Evolutionary conservation across 352 stramenopile species (phyloP), one percentile per base, ranked within the genome.

Genomic region (Phytophthora kernoviae): DNA sequence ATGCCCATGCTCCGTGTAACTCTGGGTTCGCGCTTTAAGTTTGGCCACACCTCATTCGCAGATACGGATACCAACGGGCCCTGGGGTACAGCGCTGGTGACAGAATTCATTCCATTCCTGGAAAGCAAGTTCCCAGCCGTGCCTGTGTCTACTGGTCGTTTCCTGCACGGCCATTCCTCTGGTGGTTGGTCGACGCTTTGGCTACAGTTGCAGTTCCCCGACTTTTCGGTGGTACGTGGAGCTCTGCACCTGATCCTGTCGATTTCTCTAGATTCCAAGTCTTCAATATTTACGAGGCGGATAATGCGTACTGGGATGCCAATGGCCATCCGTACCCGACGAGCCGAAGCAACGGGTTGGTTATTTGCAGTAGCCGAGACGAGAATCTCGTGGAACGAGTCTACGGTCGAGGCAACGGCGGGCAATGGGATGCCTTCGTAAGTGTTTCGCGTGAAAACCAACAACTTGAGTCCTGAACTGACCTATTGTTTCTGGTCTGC

Each of bases 371-470:
- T 21, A 87, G 84, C 50, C 83, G 83, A 5, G 81, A 92, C 43
- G 83, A 92, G 49, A 91, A 91, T 53, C 58, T 87, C 36, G 55
- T 91, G 41, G 83, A 93, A 55, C 68, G 79, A 26, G 81, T 90
- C 11, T 84, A 78, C 39, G 68, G 67, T 5, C 80, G 73, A 21
- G 79, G 79, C 49, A 93, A 93, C 49, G 83, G 83, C 39, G 83
- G 83, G 2, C 83, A 93, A 50, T 93, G 81, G 81, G 83, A 90
- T 50, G 79, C 79, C 5, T 93, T 90, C 20, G 83, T 92, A 87
- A 55, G 81, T 89, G 12, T 26, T 33, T 7, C 2, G 24, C 9
- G 20, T 17, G 5, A 17, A 41, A 12, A 46, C 32, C 12, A 27
- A 54, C 17, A 48, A 7, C 40, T 34, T 42, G 4, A 42, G 5